Evolutionary conservation across 768 basidiomycete genomes (phyloP), one percentile per base, ranked within the genome.

Genomic region (Hygrocybe punicea): DNA sequence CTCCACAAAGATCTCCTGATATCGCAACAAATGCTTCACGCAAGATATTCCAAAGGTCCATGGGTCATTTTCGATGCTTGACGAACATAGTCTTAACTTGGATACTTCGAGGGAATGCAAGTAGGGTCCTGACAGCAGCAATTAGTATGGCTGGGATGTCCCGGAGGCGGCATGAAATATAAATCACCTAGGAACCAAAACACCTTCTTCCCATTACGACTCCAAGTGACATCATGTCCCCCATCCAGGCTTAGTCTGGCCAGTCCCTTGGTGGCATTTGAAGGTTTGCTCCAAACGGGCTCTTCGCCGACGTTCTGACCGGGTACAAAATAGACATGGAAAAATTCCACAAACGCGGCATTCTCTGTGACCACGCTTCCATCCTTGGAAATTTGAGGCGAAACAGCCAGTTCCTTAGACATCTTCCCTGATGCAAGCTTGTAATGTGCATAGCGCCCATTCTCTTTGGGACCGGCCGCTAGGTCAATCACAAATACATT

Each of bases 181-280:
- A 55, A 76, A 45, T 24, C 65, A 87, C 88, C 88, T 29, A 90
- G 76, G 69, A 90, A 81, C 88, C 88, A 90, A 59, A 87, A 86
- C 34, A 89, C 55, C 33, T 73, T 83, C 53, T 76, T 81, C 16
- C 88, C 87, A 65, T 89, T 84, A 10, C 78, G 64, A 34, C 81
- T 85, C 73, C 81, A 84, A 2, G 82, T 76, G 36, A 89, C 66
- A 64, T 85, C 85, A 62, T 90, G 88, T 1, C 87, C 88, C 16
- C 88, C 88, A 66, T 89, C 86, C 60, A 87, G 63, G 62, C 87
- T 89, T 57, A 89, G 57, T 34, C 87, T 78, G 3, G 78, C 78
- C 55, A 89, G 65, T 2, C 82, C 83, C 25, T 75, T 74, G 2
- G 86, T 84, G 2, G 86, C 81, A 63, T 86, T 85, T 1, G 77